These are phyloP conservation scores for Parathielavia hyrcaniae DNA, from an alignment of 495 filamentous ascomycete species.

Conservation along the genomic window DNA sequence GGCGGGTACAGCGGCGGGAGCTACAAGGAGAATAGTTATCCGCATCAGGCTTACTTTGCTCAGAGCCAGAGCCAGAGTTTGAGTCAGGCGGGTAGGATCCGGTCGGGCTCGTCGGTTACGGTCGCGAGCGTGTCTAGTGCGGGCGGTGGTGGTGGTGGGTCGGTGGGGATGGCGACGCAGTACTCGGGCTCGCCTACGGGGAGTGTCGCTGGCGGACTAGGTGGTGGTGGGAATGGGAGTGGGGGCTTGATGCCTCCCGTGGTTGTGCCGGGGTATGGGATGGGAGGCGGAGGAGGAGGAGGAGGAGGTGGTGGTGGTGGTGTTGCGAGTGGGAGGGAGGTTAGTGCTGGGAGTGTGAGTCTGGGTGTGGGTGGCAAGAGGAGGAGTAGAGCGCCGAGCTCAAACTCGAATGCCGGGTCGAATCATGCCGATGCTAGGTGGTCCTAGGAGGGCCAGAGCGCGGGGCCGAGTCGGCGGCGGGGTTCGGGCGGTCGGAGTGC, in stretches of 20 bases:
- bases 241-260: constrained; percentile 4
- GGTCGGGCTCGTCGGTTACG: constrained; percentile 15
- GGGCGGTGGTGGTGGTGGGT: background rate
- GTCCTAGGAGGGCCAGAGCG: constrained; percentile 25
- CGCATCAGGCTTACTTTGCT: background rate
- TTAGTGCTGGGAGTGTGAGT: background rate
- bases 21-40: constrained; percentile 10
- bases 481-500: background rate
- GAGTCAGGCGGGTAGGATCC: constrained; percentile 10
- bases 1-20: background rate
- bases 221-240: background rate
- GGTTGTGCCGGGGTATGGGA: background rate
- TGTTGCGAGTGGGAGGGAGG: background rate
- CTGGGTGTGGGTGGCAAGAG: constrained; percentile 1
- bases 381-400: constrained; percentile 26
- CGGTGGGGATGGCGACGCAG: background rate
- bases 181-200: constrained; percentile 22
- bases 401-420: constrained; percentile 7
- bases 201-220: background rate
- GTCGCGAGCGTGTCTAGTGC: constrained; percentile 2
- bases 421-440: constrained; percentile 22
- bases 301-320: background rate
- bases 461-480: background rate
- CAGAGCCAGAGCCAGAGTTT: background rate
- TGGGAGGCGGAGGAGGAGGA: background rate